These are phyloP conservation scores for Xylaria sp. DNA, from an alignment of 2,329 filamentous ascomycete species.

Conservation along the genomic window DNA sequence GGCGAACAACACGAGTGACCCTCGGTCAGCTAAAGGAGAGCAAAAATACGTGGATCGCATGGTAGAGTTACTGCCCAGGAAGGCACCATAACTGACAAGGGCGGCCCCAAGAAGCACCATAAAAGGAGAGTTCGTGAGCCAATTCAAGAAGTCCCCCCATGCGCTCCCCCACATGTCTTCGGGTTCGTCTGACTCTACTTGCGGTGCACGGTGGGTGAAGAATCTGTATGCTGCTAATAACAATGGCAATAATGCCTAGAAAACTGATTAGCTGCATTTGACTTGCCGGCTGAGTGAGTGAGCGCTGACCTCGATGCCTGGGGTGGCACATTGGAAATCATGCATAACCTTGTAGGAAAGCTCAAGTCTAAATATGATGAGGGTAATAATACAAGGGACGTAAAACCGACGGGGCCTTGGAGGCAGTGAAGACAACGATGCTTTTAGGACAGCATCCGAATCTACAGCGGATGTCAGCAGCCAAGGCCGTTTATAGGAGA, in stretches of 20 bases:
- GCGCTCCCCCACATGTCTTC: constrained; percentile 52
- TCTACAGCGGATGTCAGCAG: constrained; percentile 28
- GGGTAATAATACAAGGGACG: constrained; percentile 50
- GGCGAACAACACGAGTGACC: constrained; percentile 44
- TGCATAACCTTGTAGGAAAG: constrained; percentile 52
- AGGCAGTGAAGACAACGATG: constrained; percentile 46
- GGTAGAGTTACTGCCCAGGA: constrained; percentile 46
- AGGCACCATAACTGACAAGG: constrained; percentile 52
- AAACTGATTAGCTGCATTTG: background rate
- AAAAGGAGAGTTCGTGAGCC: constrained; percentile 51
- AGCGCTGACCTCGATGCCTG: constrained; percentile 54
- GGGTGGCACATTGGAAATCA: constrained; percentile 56
- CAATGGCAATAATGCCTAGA: constrained; percentile 54
- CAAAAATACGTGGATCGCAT: constrained; percentile 59
- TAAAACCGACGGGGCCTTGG: constrained; percentile 55
- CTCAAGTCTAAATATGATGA: constrained; percentile 55
- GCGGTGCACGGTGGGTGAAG: constrained; percentile 44
- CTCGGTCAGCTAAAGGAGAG: constrained; percentile 50
- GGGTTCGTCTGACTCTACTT: constrained; percentile 51
- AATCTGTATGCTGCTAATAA: constrained; percentile 53
- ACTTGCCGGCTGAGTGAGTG: no score
- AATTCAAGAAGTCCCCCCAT: constrained; percentile 54
- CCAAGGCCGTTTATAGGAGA: background rate
- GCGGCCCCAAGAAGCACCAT: constrained; percentile 45
- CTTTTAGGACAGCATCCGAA: constrained; percentile 44